phyloP scores from a whole-genome alignment of 129 eudicot genomes.

The Lactuca saligna region DNA sequence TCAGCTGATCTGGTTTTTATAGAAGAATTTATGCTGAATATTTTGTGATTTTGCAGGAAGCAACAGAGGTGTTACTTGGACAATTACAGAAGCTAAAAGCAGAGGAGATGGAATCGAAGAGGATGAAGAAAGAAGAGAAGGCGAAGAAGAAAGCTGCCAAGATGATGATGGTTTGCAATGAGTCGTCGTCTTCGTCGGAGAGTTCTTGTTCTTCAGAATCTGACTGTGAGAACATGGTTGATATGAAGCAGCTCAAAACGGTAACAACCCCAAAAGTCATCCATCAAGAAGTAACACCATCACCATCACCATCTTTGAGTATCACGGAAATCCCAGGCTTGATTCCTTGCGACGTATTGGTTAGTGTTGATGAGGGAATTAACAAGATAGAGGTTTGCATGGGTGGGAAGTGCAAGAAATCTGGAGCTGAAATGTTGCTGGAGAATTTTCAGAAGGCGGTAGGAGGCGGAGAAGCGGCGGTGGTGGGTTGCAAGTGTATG shows the following conservation, averaged over 20 bases:
- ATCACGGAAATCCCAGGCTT: background rate
- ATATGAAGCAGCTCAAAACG: conserved; percentile 42
- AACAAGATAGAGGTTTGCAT: conserved; percentile 84
- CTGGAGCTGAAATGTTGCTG: conserved; percentile 57
- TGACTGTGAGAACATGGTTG: conserved; percentile 56
- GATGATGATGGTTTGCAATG: conserved; percentile 31
- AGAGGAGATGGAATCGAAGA: conserved; percentile 59
- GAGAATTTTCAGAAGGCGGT: conserved; percentile 56
- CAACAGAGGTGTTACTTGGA: conserved; percentile 52
- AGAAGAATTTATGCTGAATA: background rate
- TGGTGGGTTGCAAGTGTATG: conserved; percentile 89
- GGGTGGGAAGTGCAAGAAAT: conserved; percentile 98
- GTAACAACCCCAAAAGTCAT: background rate
- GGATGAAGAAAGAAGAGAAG: conserved; percentile 56
- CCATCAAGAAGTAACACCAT: conserved; percentile 12
- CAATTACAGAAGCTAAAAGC: conserved; percentile 60
- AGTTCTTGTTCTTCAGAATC: conserved; percentile 67
- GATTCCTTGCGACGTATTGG: background rate
- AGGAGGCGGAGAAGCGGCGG: conserved; percentile 46
- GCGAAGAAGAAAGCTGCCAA: conserved; percentile 35
- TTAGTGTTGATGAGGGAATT: background rate
- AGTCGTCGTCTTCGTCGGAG: conserved; percentile 43
- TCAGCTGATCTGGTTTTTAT: no score
- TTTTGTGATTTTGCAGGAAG: conserved; percentile 54
- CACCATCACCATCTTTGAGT: conserved; percentile 5